A percentile compares a stretch with the other conserved stretches of the same genome.
These are phyloP conservation scores for Arachis stenosperma DNA, from an alignment of 306 rosid species.

Conservation along the genomic window DNA sequence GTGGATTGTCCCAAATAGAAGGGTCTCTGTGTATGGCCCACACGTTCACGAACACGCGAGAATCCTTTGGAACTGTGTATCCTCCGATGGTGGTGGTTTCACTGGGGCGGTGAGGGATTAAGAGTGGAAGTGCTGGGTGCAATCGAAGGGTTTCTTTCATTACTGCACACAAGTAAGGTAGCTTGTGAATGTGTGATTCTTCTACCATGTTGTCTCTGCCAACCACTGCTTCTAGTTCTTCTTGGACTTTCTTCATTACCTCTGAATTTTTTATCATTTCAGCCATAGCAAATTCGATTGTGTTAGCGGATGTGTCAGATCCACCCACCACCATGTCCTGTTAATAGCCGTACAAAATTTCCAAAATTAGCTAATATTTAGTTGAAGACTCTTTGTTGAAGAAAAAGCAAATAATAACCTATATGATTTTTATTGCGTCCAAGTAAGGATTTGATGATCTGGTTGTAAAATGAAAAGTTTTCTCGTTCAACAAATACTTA, in stretches of 20 bases:
- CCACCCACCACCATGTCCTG: constrained; percentile 85
- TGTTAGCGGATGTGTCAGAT: constrained; percentile 67
- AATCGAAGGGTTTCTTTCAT: constrained; percentile 78
- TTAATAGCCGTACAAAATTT: neutral
- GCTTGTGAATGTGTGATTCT: constrained; percentile 58
- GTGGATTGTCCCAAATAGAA: constrained; percentile 63
- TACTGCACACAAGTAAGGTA: constrained; percentile 60
- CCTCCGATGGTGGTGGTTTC: constrained; percentile 58
- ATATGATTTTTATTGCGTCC: no score
- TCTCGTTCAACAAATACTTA: no score
- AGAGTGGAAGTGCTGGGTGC: constrained; percentile 61
- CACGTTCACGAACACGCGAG: constrained; percentile 59
- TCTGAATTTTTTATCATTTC: constrained; percentile 56
- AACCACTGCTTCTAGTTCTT: constrained; percentile 55
- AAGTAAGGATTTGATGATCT: no score
- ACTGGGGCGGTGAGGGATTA: constrained; percentile 70
- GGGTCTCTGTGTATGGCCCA: constrained; percentile 90
- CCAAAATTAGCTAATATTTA: no score
- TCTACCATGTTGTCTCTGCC: constrained; percentile 64
- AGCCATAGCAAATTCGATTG: constrained; percentile 67
- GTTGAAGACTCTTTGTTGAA: no score
- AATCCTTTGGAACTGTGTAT: constrained; percentile 62
- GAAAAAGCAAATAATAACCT: no score
- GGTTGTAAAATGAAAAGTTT: no score
- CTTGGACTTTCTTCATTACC: constrained; percentile 51